Evolutionary conservation across 192 early-diverging fungal genomes (phyloP), one percentile per base, ranked within the genome.

Genomic region (Glomus cerebriforme): DNA sequence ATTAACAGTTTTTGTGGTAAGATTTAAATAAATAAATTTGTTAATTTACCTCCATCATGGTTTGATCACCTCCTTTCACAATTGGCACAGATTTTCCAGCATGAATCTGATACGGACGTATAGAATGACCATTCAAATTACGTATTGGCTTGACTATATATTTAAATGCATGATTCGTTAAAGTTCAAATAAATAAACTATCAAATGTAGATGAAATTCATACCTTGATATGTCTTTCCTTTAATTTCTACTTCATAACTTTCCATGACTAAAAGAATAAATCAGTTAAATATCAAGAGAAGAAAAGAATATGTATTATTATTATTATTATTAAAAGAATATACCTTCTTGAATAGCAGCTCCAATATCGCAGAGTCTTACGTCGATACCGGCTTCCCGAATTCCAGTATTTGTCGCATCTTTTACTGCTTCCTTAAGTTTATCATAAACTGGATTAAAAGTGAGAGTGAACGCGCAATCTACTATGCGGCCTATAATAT

Each of bases 321-420:
- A n/a, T n/a, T n/a, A n/a, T n/a, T n/a, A 12, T 59, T n/a, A 63
- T 19, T 34, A 59, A 0, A 19, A 32, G 54, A 60, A 35, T 1
- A 39, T 35, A 77, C 75, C 75, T 85, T 99, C 98, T 83, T 98
- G 93, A 71, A 99, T 91, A 13, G 95, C 96, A 1, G 93, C 96
- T 71, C 98, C 98, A 83, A 99, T 94, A 79, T 99, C 98, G 66
- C 92, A 91, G 72, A 99, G 80, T 58, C 98, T 86, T 32, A 95
- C 98, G 79, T 99, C 98, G 73, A 99, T 99, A 60, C 98, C 98
- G n/a, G 95, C 95, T 84, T 94, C 93, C 45, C 90, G 85, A 69
- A 99, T 87, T 67, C 98, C 98, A 27, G 97, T 95, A 86, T 99
- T 98, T 47, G 98, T 99, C 0, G 98, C 96, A 71, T 97, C 98